Evolutionary conservation across 495 filamentous ascomycete genomes (phyloP).

Genomic region (Gamarada debralockiae): DNA sequence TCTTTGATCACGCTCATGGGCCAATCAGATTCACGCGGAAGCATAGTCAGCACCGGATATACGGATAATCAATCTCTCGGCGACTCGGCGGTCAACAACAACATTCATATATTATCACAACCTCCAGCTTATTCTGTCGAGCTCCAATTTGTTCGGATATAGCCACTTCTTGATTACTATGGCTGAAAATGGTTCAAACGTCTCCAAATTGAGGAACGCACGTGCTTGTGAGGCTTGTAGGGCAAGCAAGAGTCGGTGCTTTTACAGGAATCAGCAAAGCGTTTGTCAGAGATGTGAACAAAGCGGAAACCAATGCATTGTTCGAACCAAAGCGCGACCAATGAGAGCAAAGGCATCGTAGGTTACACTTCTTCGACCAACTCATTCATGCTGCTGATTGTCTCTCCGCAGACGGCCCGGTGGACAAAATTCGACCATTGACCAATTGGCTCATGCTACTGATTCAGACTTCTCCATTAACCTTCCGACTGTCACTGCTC

Average conservation of each 20-base stretch:
- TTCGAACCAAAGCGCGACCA: slow-evolving; percentile 21
- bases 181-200: background rate
- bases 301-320: slow-evolving; percentile 17
- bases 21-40: no score
- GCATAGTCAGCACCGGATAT: background rate
- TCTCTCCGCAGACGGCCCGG: no score
- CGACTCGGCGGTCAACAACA: background rate
- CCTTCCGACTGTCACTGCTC: slow-evolving; percentile 16
- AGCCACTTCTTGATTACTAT: background rate
- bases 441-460: background rate
- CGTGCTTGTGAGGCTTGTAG: slow-evolving; percentile 24
- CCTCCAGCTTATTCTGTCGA: background rate
- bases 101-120: no score
- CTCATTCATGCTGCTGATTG: background rate
- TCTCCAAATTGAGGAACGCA: slow-evolving; percentile 15
- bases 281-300: slow-evolving; percentile 20
- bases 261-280: slow-evolving; percentile 10
- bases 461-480: slow-evolving; percentile 15
- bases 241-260: slow-evolving; percentile 22
- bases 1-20: no score
- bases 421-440: background rate
- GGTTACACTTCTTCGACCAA: background rate
- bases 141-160: background rate
- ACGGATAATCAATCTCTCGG: background rate
- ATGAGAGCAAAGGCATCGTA: slow-evolving; percentile 14